phyloP scores from a whole-genome alignment of 176 grass and related monocot species.

The Triticum aestivum region DNA sequence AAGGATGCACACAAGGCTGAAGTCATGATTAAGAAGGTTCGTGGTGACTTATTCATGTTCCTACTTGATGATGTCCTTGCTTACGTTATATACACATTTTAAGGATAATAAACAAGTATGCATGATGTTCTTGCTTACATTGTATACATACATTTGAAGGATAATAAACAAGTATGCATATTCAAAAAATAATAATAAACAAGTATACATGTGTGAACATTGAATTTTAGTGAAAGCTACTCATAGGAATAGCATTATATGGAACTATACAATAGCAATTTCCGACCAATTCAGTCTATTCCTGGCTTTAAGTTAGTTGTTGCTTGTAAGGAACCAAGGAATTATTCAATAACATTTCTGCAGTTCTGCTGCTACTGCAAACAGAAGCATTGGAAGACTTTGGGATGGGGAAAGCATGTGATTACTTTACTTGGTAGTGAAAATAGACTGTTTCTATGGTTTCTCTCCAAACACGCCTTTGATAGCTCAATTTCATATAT shows the following conservation, averaged over 20 bases:
- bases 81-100: background rate
- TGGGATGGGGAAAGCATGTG: constrained; percentile 6
- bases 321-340: constrained; percentile 21
- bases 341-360: background rate
- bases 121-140: background rate
- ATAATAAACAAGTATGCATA: background rate
- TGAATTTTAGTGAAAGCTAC: background rate
- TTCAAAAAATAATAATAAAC: too few relatives aligned
- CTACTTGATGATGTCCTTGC: background rate
- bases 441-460: background rate
- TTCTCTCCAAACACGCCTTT: background rate
- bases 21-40: constrained; percentile 69
- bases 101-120: background rate
- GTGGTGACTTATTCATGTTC: background rate
- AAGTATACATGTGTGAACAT: background rate
- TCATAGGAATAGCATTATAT: background rate
- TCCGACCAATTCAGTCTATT: background rate
- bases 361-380: background rate
- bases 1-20: constrained; percentile 73
- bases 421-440: background rate
- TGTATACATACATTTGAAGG: background rate
- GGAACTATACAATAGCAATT: background rate
- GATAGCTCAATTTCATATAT: background rate
- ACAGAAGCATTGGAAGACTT: constrained; percentile 18
- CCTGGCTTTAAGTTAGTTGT: background rate